phyloP scores from a whole-genome alignment of 768 basidiomycete genomes.

The Clitopilus hobsonii region DNA sequence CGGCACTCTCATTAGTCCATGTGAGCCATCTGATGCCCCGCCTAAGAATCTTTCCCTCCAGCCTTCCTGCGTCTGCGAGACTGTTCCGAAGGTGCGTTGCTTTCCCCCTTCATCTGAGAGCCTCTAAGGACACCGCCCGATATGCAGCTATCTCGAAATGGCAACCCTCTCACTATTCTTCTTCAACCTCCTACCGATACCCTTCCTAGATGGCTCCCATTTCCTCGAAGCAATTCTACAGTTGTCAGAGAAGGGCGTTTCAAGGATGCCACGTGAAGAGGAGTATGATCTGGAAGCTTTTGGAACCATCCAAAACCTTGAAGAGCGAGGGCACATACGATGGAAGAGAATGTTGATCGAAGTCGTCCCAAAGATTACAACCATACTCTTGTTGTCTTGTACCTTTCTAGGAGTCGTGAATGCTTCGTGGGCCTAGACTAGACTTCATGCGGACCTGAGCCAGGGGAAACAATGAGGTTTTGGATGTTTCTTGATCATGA shows the following conservation, averaged over 20 bases:
- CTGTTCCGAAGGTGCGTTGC: slow-evolving; percentile 55
- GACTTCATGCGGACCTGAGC: neutral
- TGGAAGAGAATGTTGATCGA: neutral
- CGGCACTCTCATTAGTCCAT: slow-evolving; percentile 35
- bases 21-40: slow-evolving; percentile 47
- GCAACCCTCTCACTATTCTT: slow-evolving; percentile 76
- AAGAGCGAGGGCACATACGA: slow-evolving; percentile 16
- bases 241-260: neutral
- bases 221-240: slow-evolving; percentile 34
- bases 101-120: neutral
- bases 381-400: slow-evolving; percentile 15
- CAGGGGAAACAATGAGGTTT: neutral
- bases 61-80: slow-evolving; percentile 31
- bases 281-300: slow-evolving; percentile 30
- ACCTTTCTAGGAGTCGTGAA: slow-evolving; percentile 14
- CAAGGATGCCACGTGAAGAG: neutral
- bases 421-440: neutral
- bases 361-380: slow-evolving; percentile 13
- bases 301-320: slow-evolving; percentile 12
- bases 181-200: slow-evolving; percentile 78
- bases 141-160: slow-evolving; percentile 52
- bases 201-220: slow-evolving; percentile 65
- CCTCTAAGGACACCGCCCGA: neutral
- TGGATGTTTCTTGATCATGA: neutral
- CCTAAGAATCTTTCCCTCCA: slow-evolving; percentile 31